Percentiles rank a stretch among this genome's conserved stretches.
Conservation (phyloP, 2,329 filamentous ascomycete genomes). For the Camillea tinctor region DNA sequence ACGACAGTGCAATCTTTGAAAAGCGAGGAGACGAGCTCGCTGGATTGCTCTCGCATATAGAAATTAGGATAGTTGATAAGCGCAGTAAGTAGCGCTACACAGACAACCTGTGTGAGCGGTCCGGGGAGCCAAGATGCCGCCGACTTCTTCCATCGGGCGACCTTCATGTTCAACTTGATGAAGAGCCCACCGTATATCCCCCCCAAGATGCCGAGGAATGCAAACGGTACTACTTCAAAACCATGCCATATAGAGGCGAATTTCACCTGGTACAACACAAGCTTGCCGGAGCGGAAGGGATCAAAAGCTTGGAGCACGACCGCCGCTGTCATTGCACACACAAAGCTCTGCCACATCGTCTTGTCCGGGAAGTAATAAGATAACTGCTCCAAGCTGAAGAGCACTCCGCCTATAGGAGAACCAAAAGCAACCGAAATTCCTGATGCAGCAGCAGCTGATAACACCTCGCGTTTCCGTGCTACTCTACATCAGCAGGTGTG, state of each 20-base stretch:
- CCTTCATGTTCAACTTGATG: slow-evolving; percentile 88
- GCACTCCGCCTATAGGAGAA: slow-evolving; percentile 87
- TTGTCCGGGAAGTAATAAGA: slow-evolving; percentile 99
- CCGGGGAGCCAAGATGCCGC: slow-evolving; percentile 61
- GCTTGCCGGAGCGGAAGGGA: slow-evolving; percentile 91
- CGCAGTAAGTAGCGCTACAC: slow-evolving; percentile 79
- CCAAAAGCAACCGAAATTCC: slow-evolving; percentile 95
- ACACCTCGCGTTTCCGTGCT: slow-evolving; percentile 89
- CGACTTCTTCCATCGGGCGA: slow-evolving; percentile 77
- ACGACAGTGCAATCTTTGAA: slow-evolving; percentile 87
- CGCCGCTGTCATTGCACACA: slow-evolving; percentile 98
- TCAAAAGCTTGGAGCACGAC: slow-evolving; percentile 91
- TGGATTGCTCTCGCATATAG: slow-evolving; percentile 91
- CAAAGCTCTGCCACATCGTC: slow-evolving; percentile 99
- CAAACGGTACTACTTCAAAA: slow-evolving; percentile 89
- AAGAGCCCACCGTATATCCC: slow-evolving; percentile 95
- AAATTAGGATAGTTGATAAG: slow-evolving; percentile 93
- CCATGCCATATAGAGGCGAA: slow-evolving; percentile 91
- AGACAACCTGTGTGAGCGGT: slow-evolving; percentile 75
- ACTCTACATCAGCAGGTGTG: slow-evolving; percentile 26
- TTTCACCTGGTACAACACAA: slow-evolving; percentile 93
- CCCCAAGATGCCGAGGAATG: slow-evolving; percentile 80
- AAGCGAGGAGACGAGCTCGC: slow-evolving; percentile 85
- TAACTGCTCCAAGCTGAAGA: slow-evolving; percentile 95
- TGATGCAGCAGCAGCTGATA: slow-evolving; percentile 88